Conservation (phyloP, 352 stramenopile genomes). For the Globisporangium ultimum region DNA sequence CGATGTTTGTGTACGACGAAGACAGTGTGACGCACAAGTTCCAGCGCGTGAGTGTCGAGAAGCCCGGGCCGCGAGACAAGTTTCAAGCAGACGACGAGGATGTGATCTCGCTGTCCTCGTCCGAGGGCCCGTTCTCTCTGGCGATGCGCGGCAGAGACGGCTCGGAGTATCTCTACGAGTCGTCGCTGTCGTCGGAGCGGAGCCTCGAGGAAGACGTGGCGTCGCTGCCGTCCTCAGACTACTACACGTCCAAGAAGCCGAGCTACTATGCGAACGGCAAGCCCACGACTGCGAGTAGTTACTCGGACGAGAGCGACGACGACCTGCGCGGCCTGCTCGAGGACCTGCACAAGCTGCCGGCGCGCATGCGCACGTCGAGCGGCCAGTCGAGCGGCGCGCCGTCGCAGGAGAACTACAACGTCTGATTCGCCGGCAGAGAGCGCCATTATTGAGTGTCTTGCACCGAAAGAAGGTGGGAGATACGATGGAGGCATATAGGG, state of each 20-base stretch:
- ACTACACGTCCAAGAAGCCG: slow-evolving; percentile 4
- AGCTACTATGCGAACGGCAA: slow-evolving; percentile 9
- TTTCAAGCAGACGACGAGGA: slow-evolving; percentile 7
- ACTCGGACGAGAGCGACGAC: slow-evolving; percentile 37
- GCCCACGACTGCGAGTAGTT: no score
- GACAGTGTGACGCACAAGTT: slow-evolving; percentile 31
- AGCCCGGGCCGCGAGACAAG: slow-evolving; percentile 5
- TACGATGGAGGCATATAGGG: background rate
- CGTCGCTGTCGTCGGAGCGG: slow-evolving; percentile 5
- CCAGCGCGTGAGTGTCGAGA: slow-evolving; percentile 23
- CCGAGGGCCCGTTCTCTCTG: slow-evolving; percentile 9
- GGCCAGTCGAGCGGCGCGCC: slow-evolving; percentile 50
- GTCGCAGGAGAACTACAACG: slow-evolving; percentile 46
- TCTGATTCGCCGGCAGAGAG: slow-evolving; percentile 19
- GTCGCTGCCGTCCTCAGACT: slow-evolving; percentile 8
- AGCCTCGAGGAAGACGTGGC: slow-evolving; percentile 13
- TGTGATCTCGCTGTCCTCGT: slow-evolving; percentile 13
- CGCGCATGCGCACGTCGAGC: slow-evolving; percentile 49
- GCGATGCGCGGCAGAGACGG: slow-evolving; percentile 6
- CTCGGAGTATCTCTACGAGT: background rate
- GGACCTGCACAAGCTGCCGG: slow-evolving; percentile 34
- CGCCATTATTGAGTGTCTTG: background rate
- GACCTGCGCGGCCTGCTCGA: slow-evolving; percentile 64
- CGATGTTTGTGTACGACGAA: slow-evolving; percentile 51
- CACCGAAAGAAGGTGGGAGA: background rate